Evolutionary conservation across 2,329 filamentous ascomycete genomes (phyloP).

Genomic region (Macrophomina tecta): DNA sequence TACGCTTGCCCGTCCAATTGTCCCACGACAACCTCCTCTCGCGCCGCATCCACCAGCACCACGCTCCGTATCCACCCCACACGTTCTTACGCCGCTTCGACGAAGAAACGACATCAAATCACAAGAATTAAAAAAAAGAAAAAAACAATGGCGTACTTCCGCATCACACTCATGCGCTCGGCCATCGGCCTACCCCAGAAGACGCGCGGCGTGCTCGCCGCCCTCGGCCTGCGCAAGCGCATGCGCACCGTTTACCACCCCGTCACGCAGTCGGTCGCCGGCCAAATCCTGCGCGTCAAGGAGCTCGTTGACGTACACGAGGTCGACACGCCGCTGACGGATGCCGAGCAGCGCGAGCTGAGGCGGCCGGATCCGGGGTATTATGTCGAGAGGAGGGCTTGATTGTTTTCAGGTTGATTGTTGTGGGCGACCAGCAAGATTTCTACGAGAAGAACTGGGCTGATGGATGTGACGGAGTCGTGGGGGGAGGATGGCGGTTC

Average conservation of each 20-base stretch:
- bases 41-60: background rate
- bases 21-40: background rate
- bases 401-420: no score
- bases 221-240: slow-evolving; percentile 84
- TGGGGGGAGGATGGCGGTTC: no score
- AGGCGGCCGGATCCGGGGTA: slow-evolving; percentile 81
- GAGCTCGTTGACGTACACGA: slow-evolving; percentile 85
- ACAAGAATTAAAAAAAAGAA: background rate
- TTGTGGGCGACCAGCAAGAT: no score
- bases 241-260: slow-evolving; percentile 89
- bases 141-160: slow-evolving; percentile 76
- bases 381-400: slow-evolving; percentile 68
- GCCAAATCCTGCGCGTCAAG: slow-evolving; percentile 93
- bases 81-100: background rate
- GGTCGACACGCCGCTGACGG: slow-evolving; percentile 69
- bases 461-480: no score
- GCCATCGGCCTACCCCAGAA: slow-evolving; percentile 83
- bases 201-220: slow-evolving; percentile 78
- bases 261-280: slow-evolving; percentile 78
- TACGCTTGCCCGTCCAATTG: background rate
- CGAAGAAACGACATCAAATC: no score
- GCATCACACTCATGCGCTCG: slow-evolving; percentile 87
- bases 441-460: no score
- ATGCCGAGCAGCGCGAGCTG: slow-evolving; percentile 71
- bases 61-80: background rate